A percentile compares a stretch with the other conserved stretches of the same genome.
These are phyloP conservation scores for Solanum medicagineum DNA, from an alignment of 257 asterid species.

Conservation along the genomic window DNA sequence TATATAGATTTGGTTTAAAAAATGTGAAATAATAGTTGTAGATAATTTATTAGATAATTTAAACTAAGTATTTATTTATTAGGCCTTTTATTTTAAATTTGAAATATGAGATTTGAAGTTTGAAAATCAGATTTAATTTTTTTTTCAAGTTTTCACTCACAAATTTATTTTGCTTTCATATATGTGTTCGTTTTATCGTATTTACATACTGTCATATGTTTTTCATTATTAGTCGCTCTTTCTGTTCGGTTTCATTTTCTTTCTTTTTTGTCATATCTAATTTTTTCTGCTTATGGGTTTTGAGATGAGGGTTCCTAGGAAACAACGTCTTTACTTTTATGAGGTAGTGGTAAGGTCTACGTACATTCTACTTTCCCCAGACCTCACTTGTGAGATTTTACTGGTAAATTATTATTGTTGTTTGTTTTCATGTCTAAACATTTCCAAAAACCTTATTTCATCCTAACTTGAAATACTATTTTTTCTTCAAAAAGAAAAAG, in stretches of 20 bases:
- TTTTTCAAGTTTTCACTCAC: not conserved
- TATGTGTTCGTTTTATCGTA: too few species aligned
- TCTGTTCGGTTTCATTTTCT: too few species aligned
- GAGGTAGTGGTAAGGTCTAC: too few species aligned
- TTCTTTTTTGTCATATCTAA: too few species aligned
- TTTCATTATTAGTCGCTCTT: too few species aligned
- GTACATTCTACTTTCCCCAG: too few species aligned
- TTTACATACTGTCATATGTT: too few species aligned
- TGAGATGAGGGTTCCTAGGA: too few species aligned
- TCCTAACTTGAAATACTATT: not conserved
- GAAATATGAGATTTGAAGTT: not conserved
- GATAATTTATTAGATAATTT: not conserved
- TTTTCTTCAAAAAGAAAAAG: not conserved
- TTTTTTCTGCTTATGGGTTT: too few species aligned
- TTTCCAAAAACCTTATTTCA: not conserved
- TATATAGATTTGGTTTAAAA: not conserved
- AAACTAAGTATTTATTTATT: not conserved
- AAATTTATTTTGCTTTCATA: not conserved
- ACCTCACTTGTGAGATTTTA: too few species aligned
- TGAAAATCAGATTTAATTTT: not conserved
- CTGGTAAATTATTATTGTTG: too few species aligned
- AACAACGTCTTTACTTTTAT: too few species aligned
- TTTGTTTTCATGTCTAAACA: not conserved
- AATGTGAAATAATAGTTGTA: not conserved
- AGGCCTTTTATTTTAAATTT: not conserved